Conservation (phyloP, 768 basidiomycete genomes). For the Chalciporus piperatus region DNA sequence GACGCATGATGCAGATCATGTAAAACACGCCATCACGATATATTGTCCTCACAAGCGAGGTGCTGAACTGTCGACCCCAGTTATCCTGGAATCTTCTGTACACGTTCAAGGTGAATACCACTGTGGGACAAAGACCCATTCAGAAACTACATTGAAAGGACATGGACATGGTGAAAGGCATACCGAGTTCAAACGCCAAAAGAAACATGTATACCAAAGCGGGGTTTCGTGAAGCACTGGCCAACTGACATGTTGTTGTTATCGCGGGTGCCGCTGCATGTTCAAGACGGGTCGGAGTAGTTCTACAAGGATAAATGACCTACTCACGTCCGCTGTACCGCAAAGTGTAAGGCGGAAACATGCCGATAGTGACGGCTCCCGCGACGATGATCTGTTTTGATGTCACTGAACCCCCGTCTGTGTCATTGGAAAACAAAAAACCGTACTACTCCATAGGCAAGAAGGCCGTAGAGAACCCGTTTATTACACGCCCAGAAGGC, state of each 20-base stretch:
- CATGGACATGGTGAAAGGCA: background rate
- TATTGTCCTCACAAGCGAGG: background rate
- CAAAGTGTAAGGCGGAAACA: background rate
- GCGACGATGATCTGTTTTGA: background rate
- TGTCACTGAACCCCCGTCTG: background rate
- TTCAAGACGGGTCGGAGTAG: background rate
- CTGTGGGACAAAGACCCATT: background rate
- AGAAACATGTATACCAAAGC: background rate
- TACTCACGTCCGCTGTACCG: background rate
- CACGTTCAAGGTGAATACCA: background rate
- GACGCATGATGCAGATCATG: slow-evolving; percentile 1
- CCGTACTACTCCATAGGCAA: background rate
- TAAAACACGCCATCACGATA: slow-evolving; percentile 5
- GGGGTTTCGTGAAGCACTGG: background rate
- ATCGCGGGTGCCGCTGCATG: background rate
- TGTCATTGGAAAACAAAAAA: background rate
- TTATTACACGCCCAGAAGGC: background rate
- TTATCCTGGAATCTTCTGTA: background rate
- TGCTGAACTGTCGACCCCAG: background rate
- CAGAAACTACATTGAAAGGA: background rate
- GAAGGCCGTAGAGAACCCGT: background rate
- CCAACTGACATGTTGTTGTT: background rate
- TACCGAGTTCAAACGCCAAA: background rate
- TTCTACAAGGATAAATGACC: background rate
- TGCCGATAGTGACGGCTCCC: background rate